Conservation (phyloP, 129 eudicot species). For the Chrysanthemum seticuspe region DNA sequence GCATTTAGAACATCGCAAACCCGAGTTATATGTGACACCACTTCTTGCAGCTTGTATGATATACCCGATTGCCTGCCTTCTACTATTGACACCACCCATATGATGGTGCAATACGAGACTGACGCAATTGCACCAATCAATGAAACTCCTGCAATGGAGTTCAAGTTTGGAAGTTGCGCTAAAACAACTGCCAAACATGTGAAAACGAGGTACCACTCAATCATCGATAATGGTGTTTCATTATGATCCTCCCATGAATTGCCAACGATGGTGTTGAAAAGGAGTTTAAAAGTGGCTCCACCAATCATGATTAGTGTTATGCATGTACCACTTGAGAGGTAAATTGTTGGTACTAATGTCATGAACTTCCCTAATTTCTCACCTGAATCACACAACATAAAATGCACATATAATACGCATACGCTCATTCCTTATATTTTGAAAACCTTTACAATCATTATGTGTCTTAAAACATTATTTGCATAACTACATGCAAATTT, state of each 20-base stretch:
- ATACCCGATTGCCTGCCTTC: slow-evolving; percentile 31
- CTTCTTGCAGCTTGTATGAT: slow-evolving; percentile 17
- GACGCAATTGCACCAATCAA: slow-evolving; percentile 50
- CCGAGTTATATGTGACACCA: slow-evolving; percentile 10
- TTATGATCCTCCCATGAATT: slow-evolving; percentile 21
- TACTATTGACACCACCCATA: slow-evolving; percentile 45
- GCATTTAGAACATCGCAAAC: slow-evolving; percentile 47
- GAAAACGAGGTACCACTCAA: slow-evolving; percentile 59
- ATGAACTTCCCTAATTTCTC: slow-evolving; percentile 48
- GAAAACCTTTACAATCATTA: background rate
- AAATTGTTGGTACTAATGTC: slow-evolving; percentile 51
- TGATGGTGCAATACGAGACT: slow-evolving; percentile 42
- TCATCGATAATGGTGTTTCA: slow-evolving; percentile 31
- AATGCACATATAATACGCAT: background rate
- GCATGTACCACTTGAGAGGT: slow-evolving; percentile 60
- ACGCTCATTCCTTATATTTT: background rate
- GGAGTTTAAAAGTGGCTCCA: slow-evolving; percentile 44
- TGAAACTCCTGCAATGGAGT: slow-evolving; percentile 53
- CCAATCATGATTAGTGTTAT: slow-evolving; percentile 58
- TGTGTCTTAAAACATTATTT: too few species aligned
- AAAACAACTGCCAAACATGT: slow-evolving; percentile 42
- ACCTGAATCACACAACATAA: slow-evolving; percentile 30
- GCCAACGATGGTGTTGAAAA: slow-evolving; percentile 36
- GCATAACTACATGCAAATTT: too few species aligned
- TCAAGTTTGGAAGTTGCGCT: slow-evolving; percentile 53